Percentiles rank a stretch among this genome's conserved stretches.
phyloP scores from a whole-genome alignment of 805 yeast genomes.

The Yamadazyma sp. region DNA sequence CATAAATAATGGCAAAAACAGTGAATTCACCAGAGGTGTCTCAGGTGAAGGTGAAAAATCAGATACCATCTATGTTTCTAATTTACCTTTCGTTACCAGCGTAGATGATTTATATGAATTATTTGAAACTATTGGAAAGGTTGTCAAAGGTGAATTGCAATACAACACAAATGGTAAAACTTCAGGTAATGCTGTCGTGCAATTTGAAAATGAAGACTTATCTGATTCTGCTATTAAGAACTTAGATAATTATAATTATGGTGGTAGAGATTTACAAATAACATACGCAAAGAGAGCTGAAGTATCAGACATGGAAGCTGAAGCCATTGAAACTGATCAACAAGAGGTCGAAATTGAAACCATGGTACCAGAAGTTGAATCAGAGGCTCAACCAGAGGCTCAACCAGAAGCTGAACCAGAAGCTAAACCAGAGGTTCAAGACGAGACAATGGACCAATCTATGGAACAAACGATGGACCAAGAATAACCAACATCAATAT shows the following conservation, averaged over 20 bases:
- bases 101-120: slow-evolving; percentile 80
- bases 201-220: slow-evolving; percentile 59
- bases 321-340: neutral
- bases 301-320: slow-evolving; percentile 1
- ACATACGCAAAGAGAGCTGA: slow-evolving; percentile 52
- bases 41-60: slow-evolving; percentile 53
- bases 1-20: slow-evolving; percentile 25
- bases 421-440: neutral
- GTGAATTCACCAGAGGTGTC: slow-evolving; percentile 67
- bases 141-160: slow-evolving; percentile 74
- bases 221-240: slow-evolving; percentile 76
- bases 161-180: slow-evolving; percentile 54
- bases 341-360: neutral
- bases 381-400: neutral
- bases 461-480: too few relatives aligned
- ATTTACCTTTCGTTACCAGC: slow-evolving; percentile 88
- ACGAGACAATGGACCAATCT: neutral
- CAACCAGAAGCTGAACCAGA: slow-evolving; percentile 1
- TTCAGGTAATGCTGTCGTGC: slow-evolving; percentile 82
- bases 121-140: slow-evolving; percentile 79
- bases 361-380: slow-evolving; percentile 1
- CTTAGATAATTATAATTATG: slow-evolving; percentile 78
- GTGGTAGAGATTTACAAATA: slow-evolving; percentile 69
- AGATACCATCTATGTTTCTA: slow-evolving; percentile 58
- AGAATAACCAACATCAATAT: too few relatives aligned